phyloP scores from a whole-genome alignment of 129 eudicot genomes.

The Centaurea solstitialis region DNA sequence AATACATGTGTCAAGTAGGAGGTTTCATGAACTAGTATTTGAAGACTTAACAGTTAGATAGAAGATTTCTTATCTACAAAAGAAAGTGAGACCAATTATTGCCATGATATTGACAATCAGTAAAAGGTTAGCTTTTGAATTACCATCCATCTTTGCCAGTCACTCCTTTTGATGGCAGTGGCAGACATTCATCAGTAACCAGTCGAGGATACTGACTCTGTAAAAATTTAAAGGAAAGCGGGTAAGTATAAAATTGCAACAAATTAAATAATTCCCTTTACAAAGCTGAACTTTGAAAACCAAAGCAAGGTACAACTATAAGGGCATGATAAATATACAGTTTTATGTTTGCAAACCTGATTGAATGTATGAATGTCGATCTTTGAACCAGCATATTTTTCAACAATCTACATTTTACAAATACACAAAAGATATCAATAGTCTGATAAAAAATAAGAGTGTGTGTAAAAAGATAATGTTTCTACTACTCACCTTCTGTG shows the following conservation, averaged over 20 bases:
- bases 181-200: constrained; percentile 80
- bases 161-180: constrained; percentile 83
- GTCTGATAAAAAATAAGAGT: not conserved
- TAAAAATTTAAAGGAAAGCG: constrained; percentile 15
- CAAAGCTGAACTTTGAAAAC: not conserved
- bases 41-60: not conserved
- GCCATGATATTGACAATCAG: not conserved
- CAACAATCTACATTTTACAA: constrained; percentile 63
- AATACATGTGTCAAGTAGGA: not conserved
- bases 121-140: not conserved
- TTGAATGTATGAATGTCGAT: constrained; percentile 91
- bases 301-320: not conserved
- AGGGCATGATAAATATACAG: not conserved
- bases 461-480: not conserved
- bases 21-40: constrained; percentile 9
- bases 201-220: constrained; percentile 98
- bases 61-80: not conserved
- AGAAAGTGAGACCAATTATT: not conserved
- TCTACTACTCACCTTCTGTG: constrained; percentile 67
- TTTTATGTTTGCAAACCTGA: constrained; percentile 59
- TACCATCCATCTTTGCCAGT: constrained; percentile 98
- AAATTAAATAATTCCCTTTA: not conserved
- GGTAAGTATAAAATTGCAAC: constrained; percentile 17
- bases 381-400: constrained; percentile 73
- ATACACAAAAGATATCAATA: not conserved